A percentile compares a stretch with the other conserved stretches of the same genome.
Conservation (phyloP, 768 basidiomycete genomes). For the Tephrocybe sp. region DNA sequence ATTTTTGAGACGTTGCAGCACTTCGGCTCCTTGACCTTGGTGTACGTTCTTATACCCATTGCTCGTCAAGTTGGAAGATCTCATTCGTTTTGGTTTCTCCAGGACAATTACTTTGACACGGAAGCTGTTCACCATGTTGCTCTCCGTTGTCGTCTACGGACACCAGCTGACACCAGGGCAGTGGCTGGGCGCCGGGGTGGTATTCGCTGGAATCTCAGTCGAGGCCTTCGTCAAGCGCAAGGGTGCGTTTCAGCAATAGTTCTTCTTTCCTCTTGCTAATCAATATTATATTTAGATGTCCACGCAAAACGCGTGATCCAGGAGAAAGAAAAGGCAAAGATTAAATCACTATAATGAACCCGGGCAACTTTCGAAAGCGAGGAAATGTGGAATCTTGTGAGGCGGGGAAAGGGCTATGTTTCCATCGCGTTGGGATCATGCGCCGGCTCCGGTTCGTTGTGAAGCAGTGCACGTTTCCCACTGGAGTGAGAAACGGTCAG, state of each 20-base stretch:
- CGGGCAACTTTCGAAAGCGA: constrained; percentile 1
- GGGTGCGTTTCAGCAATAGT: constrained; percentile 45
- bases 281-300: constrained; percentile 50
- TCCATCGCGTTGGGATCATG: constrained; percentile 51
- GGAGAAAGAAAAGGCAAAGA: constrained; percentile 81
- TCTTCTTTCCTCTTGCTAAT: constrained; percentile 10
- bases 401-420: constrained; percentile 29
- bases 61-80: too few species aligned
- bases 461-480: constrained; percentile 46
- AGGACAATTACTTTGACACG: constrained; percentile 95
- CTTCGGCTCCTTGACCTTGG: constrained; percentile 86
- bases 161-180: constrained; percentile 84
- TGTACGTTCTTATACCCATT: constrained; percentile 42
- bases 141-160: constrained; percentile 90
- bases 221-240: constrained; percentile 91
- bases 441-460: constrained; percentile 27
- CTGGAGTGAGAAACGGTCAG: constrained; percentile 23
- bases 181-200: constrained; percentile 89
- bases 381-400: neutral
- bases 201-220: constrained; percentile 94
- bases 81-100: constrained; percentile 7
- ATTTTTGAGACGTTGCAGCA: constrained; percentile 95
- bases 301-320: constrained; percentile 78
- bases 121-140: constrained; percentile 96
- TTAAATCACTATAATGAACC: constrained; percentile 61